Percentiles rank a stretch among this genome's conserved stretches.
Evolutionary conservation across 306 rosid species (phyloP).

Genomic region (Malus orientalis): DNA sequence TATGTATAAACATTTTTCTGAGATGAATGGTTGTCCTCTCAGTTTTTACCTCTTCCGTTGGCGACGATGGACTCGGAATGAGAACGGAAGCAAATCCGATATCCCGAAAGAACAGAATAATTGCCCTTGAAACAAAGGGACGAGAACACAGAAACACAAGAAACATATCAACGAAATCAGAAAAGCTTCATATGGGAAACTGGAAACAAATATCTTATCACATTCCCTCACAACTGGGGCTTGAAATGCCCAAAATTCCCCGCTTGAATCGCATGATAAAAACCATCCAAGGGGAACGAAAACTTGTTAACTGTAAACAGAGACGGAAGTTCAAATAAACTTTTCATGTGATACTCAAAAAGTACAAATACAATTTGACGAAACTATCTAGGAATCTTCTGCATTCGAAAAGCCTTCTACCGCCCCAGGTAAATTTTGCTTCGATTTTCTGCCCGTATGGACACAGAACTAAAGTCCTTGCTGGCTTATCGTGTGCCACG

Average conservation of each 20-base stretch:
- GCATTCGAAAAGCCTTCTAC: slow-evolving; percentile 21
- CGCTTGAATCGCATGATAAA: slow-evolving; percentile 60
- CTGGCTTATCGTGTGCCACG: slow-evolving; percentile 51
- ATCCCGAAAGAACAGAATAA: not conserved
- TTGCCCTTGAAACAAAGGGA: not conserved
- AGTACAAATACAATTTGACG: slow-evolving; percentile 22
- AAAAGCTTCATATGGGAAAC: slow-evolving; percentile 6
- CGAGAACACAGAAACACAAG: not conserved
- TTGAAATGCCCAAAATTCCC: slow-evolving; percentile 47
- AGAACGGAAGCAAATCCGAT: not conserved
- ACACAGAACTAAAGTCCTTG: not conserved
- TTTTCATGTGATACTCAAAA: slow-evolving; percentile 32
- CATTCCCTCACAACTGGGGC: slow-evolving; percentile 25
- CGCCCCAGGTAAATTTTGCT: slow-evolving; percentile 22
- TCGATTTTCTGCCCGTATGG: not conserved
- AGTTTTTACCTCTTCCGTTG: not conserved
- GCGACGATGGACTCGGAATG: not conserved
- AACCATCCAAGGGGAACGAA: slow-evolving; percentile 47
- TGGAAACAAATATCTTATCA: slow-evolving; percentile 24
- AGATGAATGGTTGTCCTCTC: not conserved
- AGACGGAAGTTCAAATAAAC: slow-evolving; percentile 25
- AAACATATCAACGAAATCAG: slow-evolving; percentile 6
- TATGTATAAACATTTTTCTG: not conserved
- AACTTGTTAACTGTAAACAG: slow-evolving; percentile 25
- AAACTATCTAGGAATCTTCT: slow-evolving; percentile 20